These are phyloP conservation scores for Epichloe typhina DNA, from an alignment of 2,329 filamentous ascomycete species.

Conservation along the genomic window DNA sequence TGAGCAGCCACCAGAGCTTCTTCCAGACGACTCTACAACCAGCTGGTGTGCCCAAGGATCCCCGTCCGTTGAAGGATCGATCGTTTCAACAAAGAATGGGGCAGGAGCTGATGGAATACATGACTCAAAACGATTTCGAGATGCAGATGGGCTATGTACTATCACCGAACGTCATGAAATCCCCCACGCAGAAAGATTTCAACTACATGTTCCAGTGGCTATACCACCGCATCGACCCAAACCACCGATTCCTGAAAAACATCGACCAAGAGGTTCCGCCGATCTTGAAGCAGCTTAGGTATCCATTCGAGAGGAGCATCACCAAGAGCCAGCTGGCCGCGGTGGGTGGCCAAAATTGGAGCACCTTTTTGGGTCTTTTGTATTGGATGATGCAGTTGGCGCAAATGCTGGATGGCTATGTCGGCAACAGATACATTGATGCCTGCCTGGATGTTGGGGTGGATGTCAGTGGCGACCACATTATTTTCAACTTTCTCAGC, in stretches of 20 bases:
- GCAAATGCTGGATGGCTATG: conserved; percentile 81
- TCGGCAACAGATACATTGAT: conserved; percentile 69
- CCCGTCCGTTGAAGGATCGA: conserved; percentile 77
- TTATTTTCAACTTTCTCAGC: conserved; percentile 87
- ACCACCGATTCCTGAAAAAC: conserved; percentile 82
- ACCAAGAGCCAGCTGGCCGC: conserved; percentile 93
- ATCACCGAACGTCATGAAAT: conserved; percentile 82
- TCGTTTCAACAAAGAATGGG: conserved; percentile 71
- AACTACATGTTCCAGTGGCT: conserved; percentile 97
- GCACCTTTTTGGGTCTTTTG: conserved; percentile 79
- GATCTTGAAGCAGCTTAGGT: conserved; percentile 82
- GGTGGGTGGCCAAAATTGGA: conserved; percentile 95
- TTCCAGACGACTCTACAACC: conserved; percentile 77
- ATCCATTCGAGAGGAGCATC: conserved; percentile 90
- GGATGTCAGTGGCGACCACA: conserved; percentile 78
- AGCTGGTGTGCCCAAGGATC: conserved; percentile 74
- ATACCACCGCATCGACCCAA: conserved; percentile 89
- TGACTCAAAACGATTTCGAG: conserved; percentile 90
- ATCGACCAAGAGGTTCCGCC: conserved; percentile 93
- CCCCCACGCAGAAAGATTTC: conserved; percentile 96
- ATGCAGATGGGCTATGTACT: conserved; percentile 93
- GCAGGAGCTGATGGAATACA: conserved; percentile 81
- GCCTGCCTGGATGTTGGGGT: conserved; percentile 79
- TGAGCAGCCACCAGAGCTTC: conserved; percentile 70
- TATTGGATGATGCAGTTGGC: conserved; percentile 99